Base-by-base conservation (phyloP, 192 early-diverging fungal genomes). In the Coemansia sp. region DNA sequence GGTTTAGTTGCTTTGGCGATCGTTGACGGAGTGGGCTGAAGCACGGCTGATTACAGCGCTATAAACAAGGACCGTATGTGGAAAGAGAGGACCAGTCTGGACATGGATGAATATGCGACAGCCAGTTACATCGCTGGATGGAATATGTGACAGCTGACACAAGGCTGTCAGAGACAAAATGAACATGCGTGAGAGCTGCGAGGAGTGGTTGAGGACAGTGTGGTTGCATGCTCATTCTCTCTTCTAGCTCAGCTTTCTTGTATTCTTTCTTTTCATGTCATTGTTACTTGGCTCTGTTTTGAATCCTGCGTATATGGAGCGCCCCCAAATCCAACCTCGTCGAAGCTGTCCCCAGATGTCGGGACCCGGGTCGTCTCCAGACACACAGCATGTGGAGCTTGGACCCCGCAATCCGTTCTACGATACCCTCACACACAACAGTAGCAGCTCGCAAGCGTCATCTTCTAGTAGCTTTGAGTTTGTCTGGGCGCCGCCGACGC, bases 401-500 rank as follows among this genome's bases (percentile, higher is more conserved):
- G 25, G 41, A 25, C 31, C 48, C 5, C 60, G 10, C 44, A 62
- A 60, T 68, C 41, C 72, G 37, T 42, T 73, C 37, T 73, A 53
- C 65, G 51, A 64, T 17, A 51, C 70, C 44, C 53, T 72, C 11
- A 41, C 38, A 12, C 53, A 50, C 63, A 69, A 29, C 45, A 41
- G 37, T 50, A 69, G 67, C 57, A 34, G 67, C n/a, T 31, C 14
- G 29, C 21, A 39, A 6, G 44, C 10, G 11, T 46, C 27, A 31
- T 32, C 60, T 37, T 31, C n/a, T 44, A 34, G 31, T 44, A 25
- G 4, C 58, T 19, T 36, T 36, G 60, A 64, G 41, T 81, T 62
- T 42, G 23, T 82, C 9, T 82, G 79, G 79, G 73, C 74, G 48
- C 74, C 79, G 66, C 79, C 79, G 19, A 62, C 68, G 21, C 72